These are phyloP conservation scores for Pyrus pyrifolia DNA, from an alignment of 306 rosid genomes.

Conservation along the genomic window DNA sequence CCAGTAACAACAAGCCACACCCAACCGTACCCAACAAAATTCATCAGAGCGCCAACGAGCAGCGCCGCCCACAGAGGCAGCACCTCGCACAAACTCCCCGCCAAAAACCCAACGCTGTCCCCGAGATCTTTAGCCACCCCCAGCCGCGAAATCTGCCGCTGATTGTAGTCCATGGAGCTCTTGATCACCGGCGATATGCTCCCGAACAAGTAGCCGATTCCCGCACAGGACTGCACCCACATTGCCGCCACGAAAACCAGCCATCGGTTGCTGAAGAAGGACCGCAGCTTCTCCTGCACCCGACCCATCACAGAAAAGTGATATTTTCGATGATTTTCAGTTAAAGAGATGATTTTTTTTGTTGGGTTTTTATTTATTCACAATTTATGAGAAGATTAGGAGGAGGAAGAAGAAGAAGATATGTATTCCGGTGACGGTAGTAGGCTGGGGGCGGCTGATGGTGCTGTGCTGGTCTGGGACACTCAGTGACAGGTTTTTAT, in stretches of 20 bases:
- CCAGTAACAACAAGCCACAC: constrained; percentile 75
- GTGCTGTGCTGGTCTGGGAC: background rate
- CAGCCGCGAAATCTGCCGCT: constrained; percentile 55
- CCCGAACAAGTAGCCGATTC: constrained; percentile 79
- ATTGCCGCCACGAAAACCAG: constrained; percentile 88
- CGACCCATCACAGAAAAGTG: constrained; percentile 22
- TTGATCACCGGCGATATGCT: constrained; percentile 82
- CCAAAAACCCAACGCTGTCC: constrained; percentile 68
- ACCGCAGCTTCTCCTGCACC: constrained; percentile 34
- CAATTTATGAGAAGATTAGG: background rate
- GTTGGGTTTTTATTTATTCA: background rate
- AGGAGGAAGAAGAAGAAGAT: background rate
- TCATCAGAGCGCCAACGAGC: constrained; percentile 60
- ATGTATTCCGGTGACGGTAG: background rate
- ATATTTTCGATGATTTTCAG: background rate
- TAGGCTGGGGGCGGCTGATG: too few species aligned
- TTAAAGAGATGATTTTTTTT: background rate
- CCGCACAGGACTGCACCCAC: constrained; percentile 97
- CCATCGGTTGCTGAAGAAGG: constrained; percentile 63
- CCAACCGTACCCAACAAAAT: constrained; percentile 74
- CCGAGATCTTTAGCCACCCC: constrained; percentile 96
- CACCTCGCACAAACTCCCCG: constrained; percentile 67
- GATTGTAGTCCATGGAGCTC: constrained; percentile 57
- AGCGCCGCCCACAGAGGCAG: constrained; percentile 70
- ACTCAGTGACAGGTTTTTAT: background rate